Percentiles rank a stretch among this genome's conserved stretches.
Evolutionary conservation across 495 filamentous ascomycete species (phyloP).

Genomic region (Clohesyomyces aquaticus): DNA sequence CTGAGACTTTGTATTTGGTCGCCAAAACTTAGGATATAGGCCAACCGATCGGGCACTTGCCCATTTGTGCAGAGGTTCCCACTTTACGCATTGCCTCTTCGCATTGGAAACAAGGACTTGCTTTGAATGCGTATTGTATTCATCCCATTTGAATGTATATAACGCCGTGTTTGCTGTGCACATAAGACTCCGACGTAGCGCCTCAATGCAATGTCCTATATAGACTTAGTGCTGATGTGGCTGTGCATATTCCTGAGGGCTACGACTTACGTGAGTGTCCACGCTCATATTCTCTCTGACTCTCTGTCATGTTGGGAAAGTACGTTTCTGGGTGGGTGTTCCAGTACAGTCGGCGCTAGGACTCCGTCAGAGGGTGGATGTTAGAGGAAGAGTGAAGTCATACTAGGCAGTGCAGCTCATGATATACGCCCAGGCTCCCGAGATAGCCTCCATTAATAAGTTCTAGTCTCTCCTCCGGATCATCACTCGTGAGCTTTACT

Average conservation of each 20-base stretch:
- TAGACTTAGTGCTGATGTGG: neutral
- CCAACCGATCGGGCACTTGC: constrained; percentile 5
- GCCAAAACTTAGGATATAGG: neutral
- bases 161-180: constrained; percentile 15
- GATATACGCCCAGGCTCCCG: constrained; percentile 13
- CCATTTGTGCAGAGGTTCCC: constrained; percentile 16
- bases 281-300: neutral
- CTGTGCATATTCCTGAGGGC: neutral
- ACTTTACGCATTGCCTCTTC: constrained; percentile 18
- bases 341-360: constrained; percentile 17
- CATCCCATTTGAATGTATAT: constrained; percentile 12
- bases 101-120: neutral
- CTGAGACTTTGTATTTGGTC: neutral
- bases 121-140: neutral
- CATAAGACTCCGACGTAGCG: constrained; percentile 7
- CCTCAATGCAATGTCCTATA: constrained; percentile 18
- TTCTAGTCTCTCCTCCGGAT: constrained; percentile 2
- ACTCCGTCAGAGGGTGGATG: neutral
- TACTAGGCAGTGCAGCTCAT: constrained; percentile 28
- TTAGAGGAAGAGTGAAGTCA: neutral
- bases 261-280: constrained; percentile 14
- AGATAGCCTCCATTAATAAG: constrained; percentile 21
- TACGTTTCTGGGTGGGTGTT: constrained; percentile 2
- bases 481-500: neutral
- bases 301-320: constrained; percentile 10